Conservation (phyloP, 2,329 filamentous ascomycete species). For the Dactylellina sp. region DNA sequence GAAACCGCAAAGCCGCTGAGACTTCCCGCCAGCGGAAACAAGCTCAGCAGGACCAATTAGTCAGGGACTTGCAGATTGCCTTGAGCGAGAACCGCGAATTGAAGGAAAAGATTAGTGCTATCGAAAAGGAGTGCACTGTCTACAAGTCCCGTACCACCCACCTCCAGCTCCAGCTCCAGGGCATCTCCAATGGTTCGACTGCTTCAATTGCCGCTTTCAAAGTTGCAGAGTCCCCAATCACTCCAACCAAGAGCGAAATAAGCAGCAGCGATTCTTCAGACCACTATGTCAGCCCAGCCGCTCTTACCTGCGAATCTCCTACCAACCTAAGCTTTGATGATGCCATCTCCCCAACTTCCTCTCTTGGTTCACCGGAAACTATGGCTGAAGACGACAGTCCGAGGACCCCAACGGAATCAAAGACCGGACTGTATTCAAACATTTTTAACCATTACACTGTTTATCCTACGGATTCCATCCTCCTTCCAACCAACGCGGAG, state of each 20-base stretch:
- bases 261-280: conserved; percentile 9
- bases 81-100: conserved; percentile 40
- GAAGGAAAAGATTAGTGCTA: conserved; percentile 33
- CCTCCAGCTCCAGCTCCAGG: conserved; percentile 41
- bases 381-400: conserved; percentile 49
- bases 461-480: conserved; percentile 30
- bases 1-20: conserved; percentile 93
- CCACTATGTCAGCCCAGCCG: conserved; percentile 39
- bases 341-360: conserved; percentile 39
- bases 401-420: conserved; percentile 38
- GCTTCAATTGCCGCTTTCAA: conserved; percentile 23
- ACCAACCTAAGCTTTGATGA: conserved; percentile 22
- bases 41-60: conserved; percentile 49
- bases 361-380: conserved; percentile 48
- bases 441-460: conserved; percentile 42
- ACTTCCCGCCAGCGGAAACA: conserved; percentile 91
- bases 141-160: conserved; percentile 38
- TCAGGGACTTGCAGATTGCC: conserved; percentile 40
- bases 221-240: conserved; percentile 29
- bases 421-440: conserved; percentile 14
- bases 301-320: conserved; percentile 48
- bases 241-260: conserved; percentile 25
- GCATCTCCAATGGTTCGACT: conserved; percentile 39
- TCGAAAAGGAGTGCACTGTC: conserved; percentile 36
- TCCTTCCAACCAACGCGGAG: conserved; percentile 39